Percentiles rank a stretch among this genome's conserved stretches.
These are phyloP conservation scores for Candida neerlandica DNA, from an alignment of 1,139 yeast species.

Conservation along the genomic window DNA sequence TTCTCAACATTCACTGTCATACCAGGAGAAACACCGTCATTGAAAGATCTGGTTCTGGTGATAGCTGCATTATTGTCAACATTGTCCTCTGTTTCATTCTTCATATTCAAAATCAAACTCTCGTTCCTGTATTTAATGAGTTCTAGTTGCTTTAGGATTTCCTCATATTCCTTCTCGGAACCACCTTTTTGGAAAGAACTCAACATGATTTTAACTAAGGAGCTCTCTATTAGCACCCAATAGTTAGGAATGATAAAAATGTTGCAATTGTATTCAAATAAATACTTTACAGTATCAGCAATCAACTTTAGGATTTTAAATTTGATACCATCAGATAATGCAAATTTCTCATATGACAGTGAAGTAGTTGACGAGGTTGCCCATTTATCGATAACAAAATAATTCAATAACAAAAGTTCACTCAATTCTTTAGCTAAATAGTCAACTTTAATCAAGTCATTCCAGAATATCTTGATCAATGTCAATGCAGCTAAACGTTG, in stretches of 20 bases:
- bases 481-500: constrained; percentile 50
- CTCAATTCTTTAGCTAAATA: constrained; percentile 62
- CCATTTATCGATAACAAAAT: constrained; percentile 32
- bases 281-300: constrained; percentile 39
- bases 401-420: constrained; percentile 52
- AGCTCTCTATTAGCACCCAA: constrained; percentile 65
- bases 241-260: constrained; percentile 75
- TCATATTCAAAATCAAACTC: constrained; percentile 60
- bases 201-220: constrained; percentile 41
- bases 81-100: constrained; percentile 13
- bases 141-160: constrained; percentile 54
- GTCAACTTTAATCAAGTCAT: constrained; percentile 55
- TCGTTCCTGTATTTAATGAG: constrained; percentile 70
- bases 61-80: not conserved
- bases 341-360: not conserved
- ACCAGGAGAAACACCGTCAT: not conserved
- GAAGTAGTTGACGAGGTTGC: not conserved
- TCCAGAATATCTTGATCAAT: constrained; percentile 72
- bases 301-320: constrained; percentile 28
- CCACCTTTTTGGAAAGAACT: constrained; percentile 36
- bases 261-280: constrained; percentile 64
- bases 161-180: constrained; percentile 31
- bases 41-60: not conserved
- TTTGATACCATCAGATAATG: constrained; percentile 20
- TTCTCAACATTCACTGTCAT: not conserved